phyloP scores from a whole-genome alignment of 2,329 filamentous ascomycete genomes.

The Neofusicoccum ribis region DNA sequence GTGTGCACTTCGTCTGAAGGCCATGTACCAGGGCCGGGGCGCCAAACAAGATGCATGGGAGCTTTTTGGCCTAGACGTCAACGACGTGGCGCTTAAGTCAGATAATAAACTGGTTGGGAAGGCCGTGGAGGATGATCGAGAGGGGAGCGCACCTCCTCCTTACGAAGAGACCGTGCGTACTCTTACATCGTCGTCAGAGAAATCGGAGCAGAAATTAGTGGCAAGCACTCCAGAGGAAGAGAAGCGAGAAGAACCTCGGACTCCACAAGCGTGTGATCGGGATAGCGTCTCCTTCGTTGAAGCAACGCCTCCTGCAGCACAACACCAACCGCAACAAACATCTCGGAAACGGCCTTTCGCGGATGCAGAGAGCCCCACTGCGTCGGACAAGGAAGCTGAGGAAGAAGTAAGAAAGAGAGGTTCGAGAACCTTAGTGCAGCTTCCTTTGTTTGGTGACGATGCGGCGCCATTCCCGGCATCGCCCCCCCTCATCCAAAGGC shows the following conservation, averaged over 20 bases:
- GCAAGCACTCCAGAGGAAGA: neutral
- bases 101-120: neutral
- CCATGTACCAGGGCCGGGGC: slow-evolving; percentile 5
- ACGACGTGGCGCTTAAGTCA: neutral
- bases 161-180: neutral
- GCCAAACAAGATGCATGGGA: slow-evolving; percentile 7
- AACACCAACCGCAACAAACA: neutral
- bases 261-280: neutral
- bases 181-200: neutral
- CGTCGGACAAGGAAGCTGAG: neutral
- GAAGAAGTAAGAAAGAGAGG: neutral
- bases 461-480: neutral
- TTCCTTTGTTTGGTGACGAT: neutral
- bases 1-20: neutral
- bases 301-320: neutral
- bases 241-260: neutral
- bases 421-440: neutral
- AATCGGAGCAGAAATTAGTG: neutral
- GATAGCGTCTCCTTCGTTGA: neutral
- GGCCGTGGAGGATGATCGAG: neutral
- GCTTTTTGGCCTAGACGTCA: neutral
- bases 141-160: neutral
- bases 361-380: neutral
- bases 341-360: neutral
- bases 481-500: neutral